Conservation (phyloP, 495 filamentous ascomycete species). For the Neurospora intermedia region DNA sequence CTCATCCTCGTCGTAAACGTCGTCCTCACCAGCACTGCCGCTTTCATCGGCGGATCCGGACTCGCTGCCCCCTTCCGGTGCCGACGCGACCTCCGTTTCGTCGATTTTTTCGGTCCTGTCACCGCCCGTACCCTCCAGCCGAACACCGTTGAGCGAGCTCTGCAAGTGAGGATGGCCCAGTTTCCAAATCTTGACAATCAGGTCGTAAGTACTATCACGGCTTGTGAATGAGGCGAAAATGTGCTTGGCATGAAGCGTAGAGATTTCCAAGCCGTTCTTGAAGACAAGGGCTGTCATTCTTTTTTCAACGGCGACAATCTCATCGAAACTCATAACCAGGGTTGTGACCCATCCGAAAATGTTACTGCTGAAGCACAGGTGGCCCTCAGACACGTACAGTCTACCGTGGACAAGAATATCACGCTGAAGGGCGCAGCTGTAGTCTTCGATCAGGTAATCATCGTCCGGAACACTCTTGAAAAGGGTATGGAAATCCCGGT, state of each 20-base stretch:
- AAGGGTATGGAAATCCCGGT: slow-evolving; percentile 84
- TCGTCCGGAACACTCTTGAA: slow-evolving; percentile 97
- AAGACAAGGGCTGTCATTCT: slow-evolving; percentile 93
- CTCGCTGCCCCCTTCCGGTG: slow-evolving; percentile 28
- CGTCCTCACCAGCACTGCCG: slow-evolving; percentile 55
- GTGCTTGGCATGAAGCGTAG: slow-evolving; percentile 88
- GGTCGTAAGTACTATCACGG: slow-evolving; percentile 90
- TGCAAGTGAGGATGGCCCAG: slow-evolving; percentile 84
- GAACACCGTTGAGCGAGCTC: slow-evolving; percentile 78
- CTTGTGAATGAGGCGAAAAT: slow-evolving; percentile 92
- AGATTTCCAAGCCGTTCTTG: slow-evolving; percentile 94
- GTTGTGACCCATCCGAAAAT: slow-evolving; percentile 98
- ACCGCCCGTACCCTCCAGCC: slow-evolving; percentile 65
- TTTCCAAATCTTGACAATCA: slow-evolving; percentile 97
- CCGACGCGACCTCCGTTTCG: slow-evolving; percentile 35
- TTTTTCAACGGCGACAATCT: slow-evolving; percentile 93
- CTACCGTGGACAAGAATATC: slow-evolving; percentile 93
- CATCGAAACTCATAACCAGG: slow-evolving; percentile 94
- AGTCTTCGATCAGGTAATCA: slow-evolving; percentile 97
- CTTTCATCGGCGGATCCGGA: slow-evolving; percentile 52
- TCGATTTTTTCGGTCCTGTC: slow-evolving; percentile 78
- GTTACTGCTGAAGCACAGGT: slow-evolving; percentile 98
- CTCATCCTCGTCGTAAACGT: slow-evolving; percentile 68
- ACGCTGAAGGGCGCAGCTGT: slow-evolving; percentile 88
- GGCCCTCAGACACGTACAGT: slow-evolving; percentile 92